Conservation (phyloP, 2,329 filamentous ascomycete genomes). For the Colletotrichum sp. region DNA sequence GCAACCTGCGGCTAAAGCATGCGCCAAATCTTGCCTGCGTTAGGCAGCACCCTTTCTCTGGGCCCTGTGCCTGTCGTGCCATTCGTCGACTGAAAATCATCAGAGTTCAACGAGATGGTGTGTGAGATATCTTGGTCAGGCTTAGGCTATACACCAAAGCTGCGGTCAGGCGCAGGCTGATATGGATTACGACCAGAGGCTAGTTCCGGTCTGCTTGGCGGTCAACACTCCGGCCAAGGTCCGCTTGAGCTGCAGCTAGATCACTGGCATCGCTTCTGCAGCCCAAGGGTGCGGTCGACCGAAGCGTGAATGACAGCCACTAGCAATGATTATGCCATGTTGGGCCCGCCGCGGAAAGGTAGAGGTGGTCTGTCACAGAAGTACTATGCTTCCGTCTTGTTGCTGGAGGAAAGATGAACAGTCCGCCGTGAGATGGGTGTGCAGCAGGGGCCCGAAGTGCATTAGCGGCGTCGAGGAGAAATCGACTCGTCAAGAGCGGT, state of each 20-base stretch:
- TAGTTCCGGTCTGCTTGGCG: neutral
- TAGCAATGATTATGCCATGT: neutral
- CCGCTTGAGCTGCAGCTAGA: neutral
- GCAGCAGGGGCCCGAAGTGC: neutral
- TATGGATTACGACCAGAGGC: neutral
- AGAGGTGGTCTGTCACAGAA: neutral
- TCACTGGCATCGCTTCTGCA: neutral
- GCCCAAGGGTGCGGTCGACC: neutral
- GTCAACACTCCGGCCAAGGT: neutral
- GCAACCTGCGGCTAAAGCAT: neutral
- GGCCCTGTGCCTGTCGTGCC: neutral
- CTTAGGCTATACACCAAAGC: neutral
- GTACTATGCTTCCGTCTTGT: neutral
- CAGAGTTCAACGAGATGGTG: neutral
- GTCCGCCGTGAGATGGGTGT: neutral
- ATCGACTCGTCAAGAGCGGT: neutral
- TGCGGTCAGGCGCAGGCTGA: neutral
- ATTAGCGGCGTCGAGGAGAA: neutral
- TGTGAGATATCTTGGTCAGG: neutral
- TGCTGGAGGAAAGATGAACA: neutral
- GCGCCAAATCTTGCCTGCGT: neutral
- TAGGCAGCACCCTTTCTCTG: neutral
- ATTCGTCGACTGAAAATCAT: neutral
- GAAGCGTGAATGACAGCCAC: neutral
- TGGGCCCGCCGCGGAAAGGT: neutral